phyloP scores from a whole-genome alignment of 345 rosid genomes.

The Gossypium herbaceum region DNA sequence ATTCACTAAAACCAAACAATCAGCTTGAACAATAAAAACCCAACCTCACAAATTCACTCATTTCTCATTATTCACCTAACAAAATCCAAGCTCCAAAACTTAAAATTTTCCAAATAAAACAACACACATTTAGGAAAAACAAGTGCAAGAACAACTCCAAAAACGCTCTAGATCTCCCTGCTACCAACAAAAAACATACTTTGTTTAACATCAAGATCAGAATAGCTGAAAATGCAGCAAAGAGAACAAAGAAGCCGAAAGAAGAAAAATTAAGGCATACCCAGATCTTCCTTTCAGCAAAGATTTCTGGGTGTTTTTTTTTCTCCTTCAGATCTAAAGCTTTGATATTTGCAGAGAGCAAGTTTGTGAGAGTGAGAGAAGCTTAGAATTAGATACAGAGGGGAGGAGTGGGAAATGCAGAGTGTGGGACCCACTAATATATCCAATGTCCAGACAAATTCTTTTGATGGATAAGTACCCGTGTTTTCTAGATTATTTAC shows the following conservation, averaged over 20 bases:
- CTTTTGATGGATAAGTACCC: constrained; percentile 1
- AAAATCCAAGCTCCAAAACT: background rate
- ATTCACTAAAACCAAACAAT: constrained; percentile 6
- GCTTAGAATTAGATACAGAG: background rate
- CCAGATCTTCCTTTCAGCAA: constrained; percentile 12
- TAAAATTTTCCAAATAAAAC: background rate
- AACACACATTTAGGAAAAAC: background rate
- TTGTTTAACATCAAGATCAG: background rate
- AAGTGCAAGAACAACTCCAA: background rate
- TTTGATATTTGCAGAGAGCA: background rate
- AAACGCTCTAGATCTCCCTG: constrained; percentile 6
- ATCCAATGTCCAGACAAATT: constrained; percentile 5
- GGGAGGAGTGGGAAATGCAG: background rate
- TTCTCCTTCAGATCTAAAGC: constrained; percentile 11
- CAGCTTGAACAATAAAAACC: background rate
- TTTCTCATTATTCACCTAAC: background rate
- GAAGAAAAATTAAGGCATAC: constrained; percentile 2
- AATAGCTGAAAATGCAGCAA: constrained; percentile 2
- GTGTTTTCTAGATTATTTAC: background rate
- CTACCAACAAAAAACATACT: background rate
- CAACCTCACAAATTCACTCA: background rate
- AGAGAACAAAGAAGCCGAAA: background rate
- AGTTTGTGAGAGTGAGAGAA: constrained; percentile 18
- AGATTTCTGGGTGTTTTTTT: background rate
- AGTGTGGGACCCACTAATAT: background rate